These are phyloP conservation scores for Rheum nobile DNA, from an alignment of 148 eudicot species.

Conservation along the genomic window DNA sequence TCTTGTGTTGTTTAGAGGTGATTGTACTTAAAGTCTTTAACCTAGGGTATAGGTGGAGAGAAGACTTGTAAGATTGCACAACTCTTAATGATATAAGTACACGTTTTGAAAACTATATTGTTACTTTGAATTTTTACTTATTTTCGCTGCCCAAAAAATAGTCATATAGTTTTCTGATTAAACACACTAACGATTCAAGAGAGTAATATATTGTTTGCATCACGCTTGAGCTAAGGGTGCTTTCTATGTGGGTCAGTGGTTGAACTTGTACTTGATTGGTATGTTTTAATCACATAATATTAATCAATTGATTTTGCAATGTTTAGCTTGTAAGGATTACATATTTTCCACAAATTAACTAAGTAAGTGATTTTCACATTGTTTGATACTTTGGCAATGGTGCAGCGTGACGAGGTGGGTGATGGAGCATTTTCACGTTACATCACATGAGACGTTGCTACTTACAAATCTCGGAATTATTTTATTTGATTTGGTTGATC, in stretches of 20 bases:
- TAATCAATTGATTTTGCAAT: not conserved
- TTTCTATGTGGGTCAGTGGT: not conserved
- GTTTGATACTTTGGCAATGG: not conserved
- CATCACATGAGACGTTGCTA: slow-evolving; percentile 1
- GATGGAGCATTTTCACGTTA: not conserved
- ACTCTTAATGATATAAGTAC: too few relatives aligned
- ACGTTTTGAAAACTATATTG: too few relatives aligned
- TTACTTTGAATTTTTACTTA: too few relatives aligned
- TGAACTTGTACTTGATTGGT: not conserved
- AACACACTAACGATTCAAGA: too few relatives aligned
- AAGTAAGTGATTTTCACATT: not conserved
- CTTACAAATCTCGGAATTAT: not conserved
- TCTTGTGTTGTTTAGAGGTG: too few relatives aligned
- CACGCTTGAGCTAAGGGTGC: not conserved
- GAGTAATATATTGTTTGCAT: too few relatives aligned
- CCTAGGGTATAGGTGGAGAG: too few relatives aligned
- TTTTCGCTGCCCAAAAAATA: too few relatives aligned
- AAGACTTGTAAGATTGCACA: too few relatives aligned
- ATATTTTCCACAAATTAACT: not conserved
- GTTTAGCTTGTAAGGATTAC: not conserved
- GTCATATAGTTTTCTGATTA: too few relatives aligned
- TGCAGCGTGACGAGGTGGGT: not conserved
- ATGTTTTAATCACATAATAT: not conserved
- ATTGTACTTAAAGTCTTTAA: too few relatives aligned
- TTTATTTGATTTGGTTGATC: not conserved